These are phyloP conservation scores for Pythium brachiatum DNA, from an alignment of 352 stramenopile genomes.

Conservation along the genomic window DNA sequence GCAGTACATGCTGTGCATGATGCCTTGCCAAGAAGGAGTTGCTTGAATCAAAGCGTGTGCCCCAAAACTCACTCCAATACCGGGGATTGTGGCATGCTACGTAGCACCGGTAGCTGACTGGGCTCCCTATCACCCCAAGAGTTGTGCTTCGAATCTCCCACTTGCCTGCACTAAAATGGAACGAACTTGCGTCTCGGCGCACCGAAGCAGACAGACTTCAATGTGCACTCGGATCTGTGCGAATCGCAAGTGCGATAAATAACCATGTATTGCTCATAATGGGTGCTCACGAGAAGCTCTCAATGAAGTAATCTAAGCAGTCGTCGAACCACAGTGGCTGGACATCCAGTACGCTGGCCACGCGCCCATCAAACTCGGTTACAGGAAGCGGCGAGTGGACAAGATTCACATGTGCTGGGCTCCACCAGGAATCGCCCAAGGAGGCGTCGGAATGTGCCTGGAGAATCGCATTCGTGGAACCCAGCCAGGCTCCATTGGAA, in stretches of 20 bases:
- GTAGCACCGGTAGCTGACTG: too few species aligned
- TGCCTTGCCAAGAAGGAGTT: too few species aligned
- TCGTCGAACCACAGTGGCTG: background rate
- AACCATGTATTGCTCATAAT: background rate
- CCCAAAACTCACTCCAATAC: too few species aligned
- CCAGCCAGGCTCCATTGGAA: slow-evolving; percentile 11
- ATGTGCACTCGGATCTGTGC: background rate
- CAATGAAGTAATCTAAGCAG: slow-evolving; percentile 1
- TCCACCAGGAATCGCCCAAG: background rate
- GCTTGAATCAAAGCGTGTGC: too few species aligned
- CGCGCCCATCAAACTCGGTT: background rate
- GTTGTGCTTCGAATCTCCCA: too few species aligned
- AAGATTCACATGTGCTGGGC: background rate
- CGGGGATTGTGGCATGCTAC: too few species aligned
- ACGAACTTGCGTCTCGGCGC: too few species aligned
- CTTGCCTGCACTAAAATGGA: too few species aligned
- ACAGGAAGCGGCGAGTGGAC: background rate
- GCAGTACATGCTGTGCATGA: too few species aligned
- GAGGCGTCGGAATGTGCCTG: background rate
- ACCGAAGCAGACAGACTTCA: too few species aligned
- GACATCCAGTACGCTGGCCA: background rate
- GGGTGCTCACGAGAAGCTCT: background rate
- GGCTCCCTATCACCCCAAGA: too few species aligned
- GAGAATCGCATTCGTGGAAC: slow-evolving; percentile 14
- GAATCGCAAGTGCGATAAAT: too few species aligned